A percentile compares a stretch with the other conserved stretches of the same genome.
Conservation (phyloP, 164 flowering plant genomes). For the Brasenia schreberi region DNA sequence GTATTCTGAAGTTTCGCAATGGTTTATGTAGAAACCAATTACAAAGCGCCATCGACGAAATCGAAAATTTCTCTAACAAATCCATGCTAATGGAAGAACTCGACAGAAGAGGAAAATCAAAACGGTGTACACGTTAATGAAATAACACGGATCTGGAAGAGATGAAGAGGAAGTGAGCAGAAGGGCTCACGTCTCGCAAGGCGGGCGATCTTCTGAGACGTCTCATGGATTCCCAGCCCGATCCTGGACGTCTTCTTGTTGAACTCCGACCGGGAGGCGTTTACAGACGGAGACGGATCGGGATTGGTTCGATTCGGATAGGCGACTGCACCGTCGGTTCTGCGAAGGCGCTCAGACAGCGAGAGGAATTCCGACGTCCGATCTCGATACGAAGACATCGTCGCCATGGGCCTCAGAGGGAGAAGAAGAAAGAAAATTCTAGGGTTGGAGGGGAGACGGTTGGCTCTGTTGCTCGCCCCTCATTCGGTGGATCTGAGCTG, state of each 20-base stretch:
- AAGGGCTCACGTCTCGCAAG: conserved; percentile 45
- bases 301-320: conserved; percentile 10
- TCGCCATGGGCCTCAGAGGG: no score
- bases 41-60: no score
- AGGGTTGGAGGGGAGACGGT: no score
- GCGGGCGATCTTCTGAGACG: conserved; percentile 52
- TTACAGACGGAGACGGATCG: conserved; percentile 8
- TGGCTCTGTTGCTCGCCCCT: no score
- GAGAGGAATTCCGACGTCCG: conserved; percentile 80
- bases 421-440: no score
- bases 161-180: background rate
- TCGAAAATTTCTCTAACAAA: no score
- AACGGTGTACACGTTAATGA: no score
- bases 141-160: background rate
- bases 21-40: no score
- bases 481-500: no score
- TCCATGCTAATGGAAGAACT: no score
- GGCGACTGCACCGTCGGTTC: conserved; percentile 21
- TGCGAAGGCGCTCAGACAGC: conserved; percentile 43
- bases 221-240: conserved; percentile 57
- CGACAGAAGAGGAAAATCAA: no score
- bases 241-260: conserved; percentile 58
- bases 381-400: conserved; percentile 40
- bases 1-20: no score
- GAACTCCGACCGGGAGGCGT: conserved; percentile 54